Base-by-base conservation (phyloP, 345 rosid genomes). In the Dovyalis caffra region DNA sequence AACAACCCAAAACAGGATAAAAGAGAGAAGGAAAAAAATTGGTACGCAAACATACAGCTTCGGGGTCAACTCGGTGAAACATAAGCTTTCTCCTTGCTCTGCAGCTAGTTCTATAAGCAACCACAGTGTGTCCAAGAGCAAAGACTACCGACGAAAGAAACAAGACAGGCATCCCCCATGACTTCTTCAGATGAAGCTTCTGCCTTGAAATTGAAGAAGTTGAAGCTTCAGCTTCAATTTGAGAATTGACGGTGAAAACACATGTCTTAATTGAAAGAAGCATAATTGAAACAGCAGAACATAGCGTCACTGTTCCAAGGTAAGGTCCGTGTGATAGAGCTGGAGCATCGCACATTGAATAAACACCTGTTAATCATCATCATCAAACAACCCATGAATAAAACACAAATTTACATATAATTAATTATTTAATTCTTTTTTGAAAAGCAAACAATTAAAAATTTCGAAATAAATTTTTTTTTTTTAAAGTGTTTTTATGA, bases 161-260 rank as follows among this genome's bases (percentile, higher is more conserved):
- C 86, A 94, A 83, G 80, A 94, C 98, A 5, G 98, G 97, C 98
- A 94, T 94, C 20, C 97, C 98, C 98, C 95, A 91, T n/a, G 97
- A 91, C 84, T 90, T 94, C 80, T 94, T 94, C 71, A 94, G 77
- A 73, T 94, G 97, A 26, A 94, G 86, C 70, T 83, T 85, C 82
- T 88, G 90, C 77, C 91, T 91, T 21, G 98, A 82, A 10, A 83
- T 85, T 25, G 96, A 90, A 49, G 75, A 88, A 45, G 75, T 81
- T 23, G 89, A 90, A 61, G 88, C 90, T 81, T 91, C 88, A 23
- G 86, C 90, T 77, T 77, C 90, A 8, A 90, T 75, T 83, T 89
- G 98, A 37, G 95, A 94, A 83, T 86, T 87, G 74, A 86, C 87
- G 67, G 92, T 90, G 69, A 94, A 92, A 63, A 94, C 85, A 60